Base-by-base conservation (phyloP, 805 yeast genomes). In the Myxozyma mucilagina region DNA sequence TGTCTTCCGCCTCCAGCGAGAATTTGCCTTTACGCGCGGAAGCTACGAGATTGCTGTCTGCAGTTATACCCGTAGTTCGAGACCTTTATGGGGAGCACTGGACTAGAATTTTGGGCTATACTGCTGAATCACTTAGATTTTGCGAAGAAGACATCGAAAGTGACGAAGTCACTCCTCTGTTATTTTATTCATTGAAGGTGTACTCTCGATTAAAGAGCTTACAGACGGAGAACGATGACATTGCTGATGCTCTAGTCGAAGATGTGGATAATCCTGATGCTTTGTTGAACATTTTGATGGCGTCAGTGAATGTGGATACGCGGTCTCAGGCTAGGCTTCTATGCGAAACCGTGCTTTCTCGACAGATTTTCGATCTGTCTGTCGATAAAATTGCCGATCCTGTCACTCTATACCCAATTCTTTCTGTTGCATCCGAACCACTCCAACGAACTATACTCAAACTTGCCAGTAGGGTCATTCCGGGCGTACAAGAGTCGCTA, bases 1-100 rank as follows among this genome's bases (percentile, higher is more conserved):
- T 86, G 11, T 24, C 53, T 24, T 84, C 20, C 67, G 80, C 53
- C 83, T 32, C 82, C 70, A 90, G 85, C 18, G 72, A 75, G 6
- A 38, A 32, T 10, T 20, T 62, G 18, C 41, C 61, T 4, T 32
- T 64, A 34, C 53, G 66, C 8, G 39, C 63, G 1, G 67, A 69
- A 82, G 4, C 74, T 79, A 4, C 74, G 4, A 56, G 58, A 55
- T 44, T 64, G 10, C 29, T 64, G 18, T 13, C 45, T 20, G 56
- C 56, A 9, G 47, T 64, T 13, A 31, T 63, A 16, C 67, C 63
- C 11, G 48, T 53, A 7, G 63, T 79, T 2, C 59, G 42, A 31
- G 63, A 47, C 9, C 36, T 63, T n/a, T 60, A 69, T n/a, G 70
- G 68, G 13, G 70, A 66, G 49, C 68, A 69, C 20, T 59, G 60